Conservation (phyloP, 768 basidiomycete species). For the Leucocoprinus sp. region DNA sequence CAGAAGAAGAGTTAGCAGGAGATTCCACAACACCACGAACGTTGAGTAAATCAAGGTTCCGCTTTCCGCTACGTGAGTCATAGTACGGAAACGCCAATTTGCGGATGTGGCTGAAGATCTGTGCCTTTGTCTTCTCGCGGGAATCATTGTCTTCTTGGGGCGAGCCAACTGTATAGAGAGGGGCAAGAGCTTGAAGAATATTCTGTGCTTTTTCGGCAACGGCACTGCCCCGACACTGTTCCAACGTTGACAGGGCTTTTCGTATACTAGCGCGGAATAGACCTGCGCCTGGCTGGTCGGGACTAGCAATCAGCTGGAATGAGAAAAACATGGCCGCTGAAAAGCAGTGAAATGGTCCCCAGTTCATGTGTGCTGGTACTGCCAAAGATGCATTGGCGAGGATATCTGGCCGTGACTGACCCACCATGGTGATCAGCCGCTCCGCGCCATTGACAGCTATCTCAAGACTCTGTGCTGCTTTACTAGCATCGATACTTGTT, state of each 20-base stretch:
- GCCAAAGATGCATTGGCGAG: slow-evolving; percentile 58
- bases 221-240: slow-evolving; percentile 52
- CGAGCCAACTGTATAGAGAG: slow-evolving; percentile 64
- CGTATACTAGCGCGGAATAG: slow-evolving; percentile 71
- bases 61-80: slow-evolving; percentile 50
- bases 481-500: slow-evolving; percentile 28
- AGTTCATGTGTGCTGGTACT: slow-evolving; percentile 77
- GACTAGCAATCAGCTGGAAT: slow-evolving; percentile 77
- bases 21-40: slow-evolving; percentile 40
- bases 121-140: slow-evolving; percentile 51
- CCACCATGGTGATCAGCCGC: slow-evolving; percentile 70
- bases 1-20: slow-evolving; percentile 49
- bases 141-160: slow-evolving; percentile 38
- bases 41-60: slow-evolving; percentile 41
- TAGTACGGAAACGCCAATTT: slow-evolving; percentile 81
- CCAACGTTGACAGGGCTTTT: slow-evolving; percentile 57
- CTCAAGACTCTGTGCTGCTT: slow-evolving; percentile 54
- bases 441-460: slow-evolving; percentile 71
- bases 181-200: slow-evolving; percentile 63
- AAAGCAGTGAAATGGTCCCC: slow-evolving; percentile 80
- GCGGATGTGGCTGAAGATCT: slow-evolving; percentile 57
- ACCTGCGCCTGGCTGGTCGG: slow-evolving; percentile 70
- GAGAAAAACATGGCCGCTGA: slow-evolving; percentile 87
- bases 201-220: slow-evolving; percentile 71
- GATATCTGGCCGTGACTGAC: slow-evolving; percentile 70